Conservation (phyloP, 176 grass and related monocot genomes). For the Poa annua region DNA sequence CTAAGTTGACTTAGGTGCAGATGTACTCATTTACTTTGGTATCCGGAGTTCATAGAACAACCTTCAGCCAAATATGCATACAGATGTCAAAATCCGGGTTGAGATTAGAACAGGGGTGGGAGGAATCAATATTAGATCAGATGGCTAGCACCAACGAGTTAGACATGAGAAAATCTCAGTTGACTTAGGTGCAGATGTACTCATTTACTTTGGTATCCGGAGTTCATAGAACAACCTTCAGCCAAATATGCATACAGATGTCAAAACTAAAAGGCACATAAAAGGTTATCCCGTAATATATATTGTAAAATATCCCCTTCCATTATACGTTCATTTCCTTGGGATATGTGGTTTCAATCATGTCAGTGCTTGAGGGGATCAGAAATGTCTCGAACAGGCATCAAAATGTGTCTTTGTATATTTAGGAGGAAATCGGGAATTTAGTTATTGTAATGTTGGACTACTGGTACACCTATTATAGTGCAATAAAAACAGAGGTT, state of each 20-base stretch:
- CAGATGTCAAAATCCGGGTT: background rate
- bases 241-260: slow-evolving; percentile 7
- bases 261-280: slow-evolving; percentile 10
- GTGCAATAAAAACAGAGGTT: background rate
- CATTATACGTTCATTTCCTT: background rate
- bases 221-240: slow-evolving; percentile 25
- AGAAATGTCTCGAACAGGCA: background rate
- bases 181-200: background rate
- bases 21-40: background rate
- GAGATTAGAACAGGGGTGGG: background rate
- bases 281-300: background rate
- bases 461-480: background rate
- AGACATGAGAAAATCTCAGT: slow-evolving; percentile 9
- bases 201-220: background rate
- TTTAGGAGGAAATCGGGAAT: background rate
- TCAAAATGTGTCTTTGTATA: background rate
- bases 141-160: background rate
- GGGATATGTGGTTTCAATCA: background rate
- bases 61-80: slow-evolving; percentile 26
- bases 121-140: background rate
- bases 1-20: background rate
- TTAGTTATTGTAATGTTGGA: background rate
- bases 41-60: slow-evolving; percentile 21
- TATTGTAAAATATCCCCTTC: background rate
- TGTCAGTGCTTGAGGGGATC: background rate